Evolutionary conservation across 2,329 filamentous ascomycete species (phyloP).

Genomic region (Pseudocercospora crystallina): DNA sequence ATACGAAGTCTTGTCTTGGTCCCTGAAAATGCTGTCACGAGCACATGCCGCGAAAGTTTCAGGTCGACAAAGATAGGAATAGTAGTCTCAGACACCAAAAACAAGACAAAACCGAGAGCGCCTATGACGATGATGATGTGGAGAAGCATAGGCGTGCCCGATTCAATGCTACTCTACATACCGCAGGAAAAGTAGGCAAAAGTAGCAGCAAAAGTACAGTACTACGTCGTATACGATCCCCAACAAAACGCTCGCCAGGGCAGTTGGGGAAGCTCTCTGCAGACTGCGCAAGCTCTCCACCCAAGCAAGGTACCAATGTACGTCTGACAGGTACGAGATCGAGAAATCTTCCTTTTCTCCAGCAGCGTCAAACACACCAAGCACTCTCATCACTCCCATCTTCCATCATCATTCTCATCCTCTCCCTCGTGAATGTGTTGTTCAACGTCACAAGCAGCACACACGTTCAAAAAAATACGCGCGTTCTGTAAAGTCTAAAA

Average conservation of each 20-base stretch:
- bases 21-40: not conserved
- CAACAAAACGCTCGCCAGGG: too few species aligned
- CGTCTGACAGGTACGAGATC: not conserved
- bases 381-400: not conserved
- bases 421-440: not conserved
- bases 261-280: too few species aligned
- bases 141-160: conserved; percentile 60
- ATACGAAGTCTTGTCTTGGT: not conserved
- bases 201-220: not conserved
- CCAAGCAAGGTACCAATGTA: conserved; percentile 4
- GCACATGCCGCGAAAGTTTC: not conserved
- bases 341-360: not conserved
- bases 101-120: not conserved
- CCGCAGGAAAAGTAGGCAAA: conserved; percentile 94
- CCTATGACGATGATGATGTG: not conserved
- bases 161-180: conserved; percentile 79
- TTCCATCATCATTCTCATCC: not conserved
- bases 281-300: not conserved
- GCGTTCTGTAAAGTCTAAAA: too few species aligned
- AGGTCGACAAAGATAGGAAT: not conserved
- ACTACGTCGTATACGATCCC: not conserved
- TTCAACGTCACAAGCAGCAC: not conserved
- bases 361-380: not conserved
- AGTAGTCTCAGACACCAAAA: not conserved
- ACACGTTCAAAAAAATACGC: too few species aligned